Conservation (phyloP, 257 asterid species). For the Penstemon davidsonii region DNA sequence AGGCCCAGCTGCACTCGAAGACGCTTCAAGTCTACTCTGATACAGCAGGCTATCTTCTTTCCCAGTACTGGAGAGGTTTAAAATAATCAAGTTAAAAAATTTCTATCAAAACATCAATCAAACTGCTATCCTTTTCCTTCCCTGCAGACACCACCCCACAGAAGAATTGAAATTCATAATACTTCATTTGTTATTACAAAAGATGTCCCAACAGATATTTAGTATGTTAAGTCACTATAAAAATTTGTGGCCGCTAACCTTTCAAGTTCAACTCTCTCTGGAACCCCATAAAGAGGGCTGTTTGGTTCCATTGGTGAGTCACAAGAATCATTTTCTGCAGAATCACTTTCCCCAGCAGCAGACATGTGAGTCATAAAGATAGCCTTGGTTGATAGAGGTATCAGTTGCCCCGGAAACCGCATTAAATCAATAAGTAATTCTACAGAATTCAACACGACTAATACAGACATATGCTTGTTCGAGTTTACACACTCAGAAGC, state of each 20-base stretch:
- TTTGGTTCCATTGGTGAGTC: conserved; percentile 99
- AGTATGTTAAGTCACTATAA: background rate
- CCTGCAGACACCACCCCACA: background rate
- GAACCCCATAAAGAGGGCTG: conserved; percentile 88
- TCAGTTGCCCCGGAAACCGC: conserved; percentile 73
- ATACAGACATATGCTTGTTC: conserved; percentile 86
- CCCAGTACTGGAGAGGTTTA: conserved; percentile 57
- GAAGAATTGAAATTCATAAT: conserved; percentile 7
- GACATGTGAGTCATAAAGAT: conserved; percentile 64
- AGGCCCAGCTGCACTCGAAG: conserved; percentile 77
- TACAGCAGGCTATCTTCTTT: conserved; percentile 74
- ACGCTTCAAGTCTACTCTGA: conserved; percentile 73
- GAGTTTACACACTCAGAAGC: conserved; percentile 81
- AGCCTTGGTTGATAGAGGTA: conserved; percentile 66
- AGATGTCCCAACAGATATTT: background rate
- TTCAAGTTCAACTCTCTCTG: conserved; percentile 78
- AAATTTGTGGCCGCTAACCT: conserved; percentile 45
- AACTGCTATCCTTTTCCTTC: conserved; percentile 17
- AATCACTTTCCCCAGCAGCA: conserved; percentile 97
- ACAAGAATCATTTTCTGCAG: conserved; percentile 99
- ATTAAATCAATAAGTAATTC: conserved; percentile 63
- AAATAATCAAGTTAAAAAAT: conserved; percentile 10
- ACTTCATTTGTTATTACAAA: background rate
- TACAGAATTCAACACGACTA: conserved; percentile 59
- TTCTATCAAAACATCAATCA: conserved; percentile 20